These are phyloP conservation scores for Umbellularia californica DNA, from an alignment of 164 flowering plant genomes.

Conservation along the genomic window DNA sequence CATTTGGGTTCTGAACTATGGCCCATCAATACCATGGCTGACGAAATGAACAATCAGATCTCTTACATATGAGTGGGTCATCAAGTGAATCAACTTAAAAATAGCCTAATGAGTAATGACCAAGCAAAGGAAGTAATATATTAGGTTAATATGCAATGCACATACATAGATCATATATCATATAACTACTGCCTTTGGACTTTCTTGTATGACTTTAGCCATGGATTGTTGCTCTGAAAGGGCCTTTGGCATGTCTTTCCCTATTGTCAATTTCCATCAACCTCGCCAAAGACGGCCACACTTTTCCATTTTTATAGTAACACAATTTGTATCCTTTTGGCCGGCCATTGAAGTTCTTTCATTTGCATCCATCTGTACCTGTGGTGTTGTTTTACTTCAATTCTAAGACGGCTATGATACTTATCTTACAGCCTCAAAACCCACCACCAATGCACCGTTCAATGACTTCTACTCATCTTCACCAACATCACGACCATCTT, in stretches of 20 bases:
- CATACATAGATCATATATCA: no score
- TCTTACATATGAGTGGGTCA: no score
- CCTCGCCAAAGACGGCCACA: not conserved
- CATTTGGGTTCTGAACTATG: no score
- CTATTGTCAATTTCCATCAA: conserved; percentile 11
- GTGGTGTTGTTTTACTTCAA: conserved; percentile 7
- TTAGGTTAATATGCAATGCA: no score
- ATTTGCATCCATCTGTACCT: not conserved
- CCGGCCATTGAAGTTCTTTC: conserved; percentile 14
- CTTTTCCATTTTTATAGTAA: not conserved
- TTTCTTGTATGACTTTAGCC: conserved; percentile 5
- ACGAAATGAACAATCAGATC: no score
- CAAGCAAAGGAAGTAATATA: no score
- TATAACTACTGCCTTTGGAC: conserved; percentile 3
- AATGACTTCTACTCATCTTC: not conserved
- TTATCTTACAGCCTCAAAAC: not conserved
- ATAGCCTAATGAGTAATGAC: no score
- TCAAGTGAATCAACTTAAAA: no score
- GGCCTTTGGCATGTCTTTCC: conserved; percentile 8
- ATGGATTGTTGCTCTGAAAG: not conserved
- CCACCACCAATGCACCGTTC: not conserved
- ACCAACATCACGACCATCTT: not conserved
- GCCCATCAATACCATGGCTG: no score
- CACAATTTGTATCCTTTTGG: not conserved
- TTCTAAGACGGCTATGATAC: not conserved